A percentile compares a stretch with the other conserved stretches of the same genome.
Evolutionary conservation across 768 basidiomycete genomes (phyloP).

Genomic region (Boletus subcaerulescens): DNA sequence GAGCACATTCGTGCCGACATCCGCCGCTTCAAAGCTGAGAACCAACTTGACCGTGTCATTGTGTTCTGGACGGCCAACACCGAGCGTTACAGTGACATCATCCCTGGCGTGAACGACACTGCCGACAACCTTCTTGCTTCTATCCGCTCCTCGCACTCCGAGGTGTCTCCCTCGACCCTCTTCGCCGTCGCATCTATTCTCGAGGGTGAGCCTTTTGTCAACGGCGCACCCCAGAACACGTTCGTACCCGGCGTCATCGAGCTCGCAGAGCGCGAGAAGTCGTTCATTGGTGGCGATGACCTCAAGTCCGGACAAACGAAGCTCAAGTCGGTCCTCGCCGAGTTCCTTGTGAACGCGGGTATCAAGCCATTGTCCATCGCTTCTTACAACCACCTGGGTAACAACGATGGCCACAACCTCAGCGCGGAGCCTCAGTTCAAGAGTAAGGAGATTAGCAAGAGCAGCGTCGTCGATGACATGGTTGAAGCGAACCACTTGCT

Average conservation of each 20-base stretch:
- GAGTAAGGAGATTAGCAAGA: constrained; percentile 98
- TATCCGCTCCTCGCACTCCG: constrained; percentile 81
- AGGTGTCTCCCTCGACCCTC: constrained; percentile 94
- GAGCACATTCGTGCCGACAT: constrained; percentile 93
- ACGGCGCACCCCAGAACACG: constrained; percentile 98
- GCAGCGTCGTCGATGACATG: constrained; percentile 97
- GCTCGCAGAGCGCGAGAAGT: constrained; percentile 83
- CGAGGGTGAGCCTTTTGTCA: constrained; percentile 93
- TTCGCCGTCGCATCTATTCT: constrained; percentile 96
- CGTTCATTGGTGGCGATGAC: constrained; percentile 97
- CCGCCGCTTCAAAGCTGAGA: constrained; percentile 82
- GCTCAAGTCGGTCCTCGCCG: constrained; percentile 94
- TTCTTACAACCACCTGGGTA: constrained; percentile 97
- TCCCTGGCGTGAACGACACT: constrained; percentile 94
- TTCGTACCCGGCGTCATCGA: constrained; percentile 94
- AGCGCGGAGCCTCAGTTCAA: constrained; percentile 91
- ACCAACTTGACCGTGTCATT: constrained; percentile 82
- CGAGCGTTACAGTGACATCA: constrained; percentile 94
- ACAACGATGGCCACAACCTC: constrained; percentile 95
- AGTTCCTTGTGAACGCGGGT: constrained; percentile 98
- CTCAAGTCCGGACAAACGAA: constrained; percentile 98
- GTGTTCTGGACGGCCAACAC: constrained; percentile 99
- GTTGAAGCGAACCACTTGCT: constrained; percentile 86
- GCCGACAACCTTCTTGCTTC: constrained; percentile 80
- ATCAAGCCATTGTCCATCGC: constrained; percentile 98